These are phyloP conservation scores for Cytospora piceae DNA, from an alignment of 2,329 filamentous ascomycete genomes.

Conservation along the genomic window DNA sequence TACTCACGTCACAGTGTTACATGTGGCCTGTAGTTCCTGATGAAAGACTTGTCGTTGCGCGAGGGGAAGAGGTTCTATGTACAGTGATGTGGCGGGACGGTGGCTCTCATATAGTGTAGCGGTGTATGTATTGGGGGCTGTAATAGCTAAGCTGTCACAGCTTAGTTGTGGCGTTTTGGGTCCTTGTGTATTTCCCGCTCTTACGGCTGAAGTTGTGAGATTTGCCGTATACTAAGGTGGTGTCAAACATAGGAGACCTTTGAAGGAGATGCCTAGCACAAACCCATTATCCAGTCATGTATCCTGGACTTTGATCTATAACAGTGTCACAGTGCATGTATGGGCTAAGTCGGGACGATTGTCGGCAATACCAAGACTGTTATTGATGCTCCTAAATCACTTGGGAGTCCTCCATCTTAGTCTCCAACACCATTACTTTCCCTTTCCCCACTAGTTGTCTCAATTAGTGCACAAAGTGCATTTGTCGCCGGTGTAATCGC, in stretches of 20 bases:
- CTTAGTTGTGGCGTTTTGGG: too few species aligned
- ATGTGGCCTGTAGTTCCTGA: too few species aligned
- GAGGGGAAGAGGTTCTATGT: too few species aligned
- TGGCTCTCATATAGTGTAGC: too few species aligned
- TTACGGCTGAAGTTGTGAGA: background rate
- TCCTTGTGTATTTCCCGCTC: too few species aligned
- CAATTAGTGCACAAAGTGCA: background rate
- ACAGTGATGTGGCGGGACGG: too few species aligned
- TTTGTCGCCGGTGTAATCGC: background rate
- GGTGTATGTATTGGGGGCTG: too few species aligned
- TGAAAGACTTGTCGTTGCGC: too few species aligned
- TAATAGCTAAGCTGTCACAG: too few species aligned
- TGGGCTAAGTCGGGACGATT: background rate
- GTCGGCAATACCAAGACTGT: background rate
- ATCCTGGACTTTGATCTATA: background rate
- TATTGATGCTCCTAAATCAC: background rate
- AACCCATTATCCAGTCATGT: background rate
- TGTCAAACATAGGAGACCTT: too few species aligned
- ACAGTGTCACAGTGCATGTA: background rate
- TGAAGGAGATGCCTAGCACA: background rate
- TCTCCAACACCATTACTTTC: background rate
- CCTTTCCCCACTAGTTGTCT: background rate
- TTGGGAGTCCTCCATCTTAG: background rate
- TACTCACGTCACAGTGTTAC: too few species aligned
- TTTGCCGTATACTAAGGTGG: background rate